These are phyloP conservation scores for Phytophthora crassamura DNA, from an alignment of 352 stramenopile species.

Conservation along the genomic window DNA sequence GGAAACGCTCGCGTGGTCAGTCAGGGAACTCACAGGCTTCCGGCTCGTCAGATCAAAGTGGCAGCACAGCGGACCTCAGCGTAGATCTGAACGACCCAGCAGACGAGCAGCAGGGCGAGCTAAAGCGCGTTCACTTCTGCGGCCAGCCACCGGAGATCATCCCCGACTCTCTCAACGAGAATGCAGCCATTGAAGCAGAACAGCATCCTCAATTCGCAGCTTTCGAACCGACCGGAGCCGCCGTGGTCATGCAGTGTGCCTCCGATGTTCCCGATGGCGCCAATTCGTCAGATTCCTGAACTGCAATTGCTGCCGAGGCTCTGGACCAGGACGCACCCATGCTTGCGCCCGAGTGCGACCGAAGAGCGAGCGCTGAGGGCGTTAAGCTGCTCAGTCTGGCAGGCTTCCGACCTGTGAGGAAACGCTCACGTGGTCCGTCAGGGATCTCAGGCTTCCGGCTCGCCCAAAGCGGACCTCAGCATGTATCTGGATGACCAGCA, in stretches of 20 bases:
- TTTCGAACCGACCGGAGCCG: constrained; percentile 77
- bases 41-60: constrained; percentile 53
- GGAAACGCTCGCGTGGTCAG: constrained; percentile 60
- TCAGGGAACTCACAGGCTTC: constrained; percentile 62
- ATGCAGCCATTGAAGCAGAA: constrained; percentile 79
- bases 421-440: constrained; percentile 60
- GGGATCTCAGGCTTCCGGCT: constrained; percentile 54
- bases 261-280: constrained; percentile 51
- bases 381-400: constrained; percentile 39
- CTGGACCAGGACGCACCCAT: constrained; percentile 38
- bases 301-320: constrained; percentile 22
- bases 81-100: constrained; percentile 40
- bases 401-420: constrained; percentile 39
- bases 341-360: constrained; percentile 30
- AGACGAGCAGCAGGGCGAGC: constrained; percentile 43
- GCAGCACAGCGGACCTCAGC: constrained; percentile 53
- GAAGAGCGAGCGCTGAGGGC: constrained; percentile 42
- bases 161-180: constrained; percentile 27
- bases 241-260: constrained; percentile 56
- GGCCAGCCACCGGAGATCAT: constrained; percentile 54
- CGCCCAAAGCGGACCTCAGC: constrained; percentile 55
- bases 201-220: constrained; percentile 80
- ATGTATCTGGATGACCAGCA: constrained; percentile 40
- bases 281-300: constrained; percentile 24
- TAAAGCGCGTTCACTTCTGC: constrained; percentile 63